Base-by-base conservation (phyloP, 345 rosid species). In the Cardamine chenopodiifolia region DNA sequence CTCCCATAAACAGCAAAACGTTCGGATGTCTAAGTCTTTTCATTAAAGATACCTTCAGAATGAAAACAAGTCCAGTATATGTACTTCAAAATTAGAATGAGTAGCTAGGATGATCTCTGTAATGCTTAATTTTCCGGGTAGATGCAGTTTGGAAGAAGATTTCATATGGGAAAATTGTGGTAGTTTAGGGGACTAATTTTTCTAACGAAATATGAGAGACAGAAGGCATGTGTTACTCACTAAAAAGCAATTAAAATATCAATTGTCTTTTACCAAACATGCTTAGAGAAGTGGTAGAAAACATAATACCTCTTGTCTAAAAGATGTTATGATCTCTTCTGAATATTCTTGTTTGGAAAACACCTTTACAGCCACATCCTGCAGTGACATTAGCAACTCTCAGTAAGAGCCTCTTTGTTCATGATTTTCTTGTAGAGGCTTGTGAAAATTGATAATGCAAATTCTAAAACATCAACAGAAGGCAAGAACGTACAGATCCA, bases 281-380 rank as follows among this genome's bases (percentile, higher is more conserved):
- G 47, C 40, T 23, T 39, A 48, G 11, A 25, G 58, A 66, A 53
- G 32, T 53, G 37, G 54, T 6, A 39, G 22, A 37, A 68, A 61
- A 48, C 19, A 59, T 42, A 60, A 32, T 72, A 94, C 98, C 98
- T 94, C 98, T 84, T 94, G 91, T 83, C 87, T 82, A 79, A 94
- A 94, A 75, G 97, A 82, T 63, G 74, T 62, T 78, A 91, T 84
- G 37, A 85, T 79, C 77, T 94, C 97, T 56, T 94, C 92, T 12
- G 98, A 85, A 86, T 94, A 94, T 79, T 94, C 97, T 84, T 88
- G 97, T 87, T 78, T 88, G 48, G 98, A 90, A 80, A 94, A 94
- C 64, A 94, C 97, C 85, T 94, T 91, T 79, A 94, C 85, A 7
- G 96, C 99, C 54, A 94, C 99, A 83, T 94, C 99, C 99, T 94